These are phyloP conservation scores for Apostasia ramifera DNA, from an alignment of 106 monocot genomes.

Conservation along the genomic window DNA sequence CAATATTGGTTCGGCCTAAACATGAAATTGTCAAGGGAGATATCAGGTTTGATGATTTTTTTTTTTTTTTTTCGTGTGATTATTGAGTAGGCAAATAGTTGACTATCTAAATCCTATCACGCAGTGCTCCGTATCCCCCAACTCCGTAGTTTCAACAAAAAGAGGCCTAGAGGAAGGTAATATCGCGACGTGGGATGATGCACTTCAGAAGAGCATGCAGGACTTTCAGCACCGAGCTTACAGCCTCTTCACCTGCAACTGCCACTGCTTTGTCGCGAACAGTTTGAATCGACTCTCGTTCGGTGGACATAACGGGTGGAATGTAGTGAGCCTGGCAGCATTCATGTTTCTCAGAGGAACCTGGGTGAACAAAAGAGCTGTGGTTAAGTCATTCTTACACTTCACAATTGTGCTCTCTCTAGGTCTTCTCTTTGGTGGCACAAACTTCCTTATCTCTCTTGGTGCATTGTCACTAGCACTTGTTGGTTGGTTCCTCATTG, in stretches of 20 bases:
- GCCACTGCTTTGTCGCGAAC: slow-evolving; percentile 88
- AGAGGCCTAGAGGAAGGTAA: slow-evolving; percentile 7
- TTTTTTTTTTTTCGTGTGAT: no score
- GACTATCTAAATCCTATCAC: background rate
- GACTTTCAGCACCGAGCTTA: slow-evolving; percentile 84
- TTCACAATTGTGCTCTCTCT: slow-evolving; percentile 30
- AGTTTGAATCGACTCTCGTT: slow-evolving; percentile 62
- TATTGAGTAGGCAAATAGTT: no score
- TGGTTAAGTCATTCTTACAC: slow-evolving; percentile 54
- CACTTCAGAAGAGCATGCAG: slow-evolving; percentile 62
- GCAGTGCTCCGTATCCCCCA: slow-evolving; percentile 11
- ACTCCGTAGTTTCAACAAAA: background rate
- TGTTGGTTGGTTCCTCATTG: slow-evolving; percentile 78
- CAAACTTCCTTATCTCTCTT: slow-evolving; percentile 36
- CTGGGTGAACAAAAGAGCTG: slow-evolving; percentile 56
- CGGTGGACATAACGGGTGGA: slow-evolving; percentile 53
- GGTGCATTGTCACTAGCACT: slow-evolving; percentile 30
- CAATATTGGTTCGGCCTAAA: no score
- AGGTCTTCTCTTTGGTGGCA: slow-evolving; percentile 50
- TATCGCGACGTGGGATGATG: slow-evolving; percentile 56
- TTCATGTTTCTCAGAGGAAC: slow-evolving; percentile 51
- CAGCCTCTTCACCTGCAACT: slow-evolving; percentile 89
- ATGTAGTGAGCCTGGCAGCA: slow-evolving; percentile 70
- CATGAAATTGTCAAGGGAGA: no score
- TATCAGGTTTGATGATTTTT: no score